Evolutionary conservation across 352 stramenopile genomes (phyloP).

Genomic region (Globisporangium rhizosaccharum): DNA sequence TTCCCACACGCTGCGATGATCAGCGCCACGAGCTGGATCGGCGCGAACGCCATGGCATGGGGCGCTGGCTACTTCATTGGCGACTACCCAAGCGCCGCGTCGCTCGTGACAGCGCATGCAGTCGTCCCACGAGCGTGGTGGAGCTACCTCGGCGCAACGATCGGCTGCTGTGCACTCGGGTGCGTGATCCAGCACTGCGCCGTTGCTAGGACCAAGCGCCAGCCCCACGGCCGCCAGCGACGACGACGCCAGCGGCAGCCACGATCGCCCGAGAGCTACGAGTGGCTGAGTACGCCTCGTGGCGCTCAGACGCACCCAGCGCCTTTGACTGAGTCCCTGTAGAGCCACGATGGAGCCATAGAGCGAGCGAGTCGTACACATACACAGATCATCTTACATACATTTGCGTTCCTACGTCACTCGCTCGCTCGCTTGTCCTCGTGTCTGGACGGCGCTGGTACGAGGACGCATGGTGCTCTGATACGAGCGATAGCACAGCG

Average conservation of each 20-base stretch:
- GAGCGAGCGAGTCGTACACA: neutral
- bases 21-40: slow-evolving; percentile 25
- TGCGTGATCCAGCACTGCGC: slow-evolving; percentile 21
- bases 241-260: neutral
- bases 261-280: neutral
- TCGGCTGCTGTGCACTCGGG: slow-evolving; percentile 18
- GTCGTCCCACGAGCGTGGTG: slow-evolving; percentile 20
- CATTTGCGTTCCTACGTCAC: neutral
- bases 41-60: slow-evolving; percentile 19
- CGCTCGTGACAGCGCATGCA: slow-evolving; percentile 13
- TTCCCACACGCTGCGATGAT: slow-evolving; percentile 11
- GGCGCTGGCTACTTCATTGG: slow-evolving; percentile 29
- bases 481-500: neutral
- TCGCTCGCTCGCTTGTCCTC: neutral
- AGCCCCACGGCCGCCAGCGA: neutral
- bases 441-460: neutral
- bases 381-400: neutral
- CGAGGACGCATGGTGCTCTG: neutral
- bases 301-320: too few relatives aligned
- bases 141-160: slow-evolving; percentile 21
- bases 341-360: too few relatives aligned
- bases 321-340: too few relatives aligned
- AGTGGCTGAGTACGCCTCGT: neutral
- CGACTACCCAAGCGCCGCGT: slow-evolving; percentile 21
- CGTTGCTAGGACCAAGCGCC: neutral